Base-by-base conservation (phyloP, 768 basidiomycete species). In the Russula virescens region DNA sequence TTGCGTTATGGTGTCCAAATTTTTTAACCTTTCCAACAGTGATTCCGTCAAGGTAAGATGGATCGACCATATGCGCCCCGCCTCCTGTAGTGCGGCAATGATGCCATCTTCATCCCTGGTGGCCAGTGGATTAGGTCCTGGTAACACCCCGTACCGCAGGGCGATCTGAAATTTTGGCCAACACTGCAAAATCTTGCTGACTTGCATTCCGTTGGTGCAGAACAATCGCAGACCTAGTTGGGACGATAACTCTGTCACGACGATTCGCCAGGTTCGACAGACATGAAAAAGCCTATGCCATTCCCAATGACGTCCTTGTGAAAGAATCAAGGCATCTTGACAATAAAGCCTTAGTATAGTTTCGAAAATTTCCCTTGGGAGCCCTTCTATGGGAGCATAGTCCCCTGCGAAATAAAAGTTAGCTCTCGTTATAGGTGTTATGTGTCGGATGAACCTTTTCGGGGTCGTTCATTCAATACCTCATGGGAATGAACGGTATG, bases 201-300 rank as follows among this genome's bases (percentile, higher is more conserved):
- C 54, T 18, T 53, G 47, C 8, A 26, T 43, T 34, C 54, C 61
- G 28, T 50, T 18, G 26, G 61, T 56, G 28, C 54, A 62, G 28
- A 55, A 35, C 8, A 56, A 48, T 23, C 18, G 47, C 28, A 62
- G 28, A 26, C 40, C 48, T 16, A 62, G 28, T 21, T 23, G 16
- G 49, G n/a, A n/a, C n/a, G n/a, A n/a, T n/a, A n/a, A n/a, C n/a
- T n/a, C n/a, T 18, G 48, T 1, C 42, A 23, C 3, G 31, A 25
- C 0, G 5, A 5, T 10, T 5, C 48, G 54, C 55, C 61, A 62
- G 4, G 1, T 55, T 50, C 3, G 38, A 16, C 55, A 62, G 11
- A 62, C 61, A 13, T 62, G 54, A 10, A 26, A 21, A 25, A 56
- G 53, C 6, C 28, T 43, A 21, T 56, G 23, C 61, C 55, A 62